Base-by-base conservation (phyloP, 768 basidiomycete genomes). In the Mycena epipterygia region DNA sequence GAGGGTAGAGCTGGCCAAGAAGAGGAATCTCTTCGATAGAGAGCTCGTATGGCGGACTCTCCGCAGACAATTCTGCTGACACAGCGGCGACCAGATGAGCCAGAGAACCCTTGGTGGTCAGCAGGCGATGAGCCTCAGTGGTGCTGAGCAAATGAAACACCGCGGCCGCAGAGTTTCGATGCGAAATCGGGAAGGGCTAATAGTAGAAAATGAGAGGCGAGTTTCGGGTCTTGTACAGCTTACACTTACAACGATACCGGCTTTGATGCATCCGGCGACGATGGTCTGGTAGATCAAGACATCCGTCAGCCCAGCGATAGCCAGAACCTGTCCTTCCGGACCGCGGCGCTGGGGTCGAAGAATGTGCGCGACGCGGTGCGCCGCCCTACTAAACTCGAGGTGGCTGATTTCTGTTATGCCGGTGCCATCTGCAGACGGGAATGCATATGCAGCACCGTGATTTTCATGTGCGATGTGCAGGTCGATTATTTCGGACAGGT, bases 101-200 rank as follows among this genome's bases (percentile, higher is more conserved):
- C 2, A 83, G 67, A 0, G 79, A 78, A 3, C 64, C 56, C 2
- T 74, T 73, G 0, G 84, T 81, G 1, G 78, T 69, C 7, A 86
- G 73, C 33, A 86, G 29, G 55, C 82, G 79, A 61, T 78, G 81
- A 42, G 82, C 84, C 21, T 76, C 78, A 0, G 82, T 80, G 66
- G 82, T 79, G 48, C 73, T 77, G 55, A 88, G 72, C 30, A 86
- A 73, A 58, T 82, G 76, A n/a, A 80, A 64, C 82, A 83, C 21
- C n/a, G n/a, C n/a, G n/a, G n/a, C n/a, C n/a, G n/a, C n/a, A n/a
- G n/a, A n/a, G n/a, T n/a, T n/a, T n/a, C 83, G 80, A 41, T 81
- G 81, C 7, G 83, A 84, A 44, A 85, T 85, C 0, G 80, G 80
- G 67, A 82, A 83, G 21, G 84, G 83, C 85, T 85, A n/a, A 46